These are phyloP conservation scores for Sarocladiaceae sp. DNA, from an alignment of 2,329 filamentous ascomycete species.

Conservation along the genomic window DNA sequence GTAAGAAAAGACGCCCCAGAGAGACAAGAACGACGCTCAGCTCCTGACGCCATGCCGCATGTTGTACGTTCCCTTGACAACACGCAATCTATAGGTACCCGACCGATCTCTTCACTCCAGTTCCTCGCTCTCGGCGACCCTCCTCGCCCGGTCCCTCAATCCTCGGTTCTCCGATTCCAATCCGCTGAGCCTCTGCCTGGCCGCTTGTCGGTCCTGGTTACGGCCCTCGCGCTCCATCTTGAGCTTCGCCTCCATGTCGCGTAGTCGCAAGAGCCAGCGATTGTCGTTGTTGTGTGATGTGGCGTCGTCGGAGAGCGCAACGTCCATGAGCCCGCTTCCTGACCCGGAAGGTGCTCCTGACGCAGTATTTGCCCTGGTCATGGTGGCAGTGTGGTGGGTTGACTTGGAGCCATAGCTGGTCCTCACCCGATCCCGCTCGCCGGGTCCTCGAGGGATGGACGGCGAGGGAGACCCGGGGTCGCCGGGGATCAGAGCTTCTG, in stretches of 20 bases:
- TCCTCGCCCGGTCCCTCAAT: constrained; percentile 55
- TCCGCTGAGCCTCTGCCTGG: constrained; percentile 71
- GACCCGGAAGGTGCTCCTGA: constrained; percentile 10
- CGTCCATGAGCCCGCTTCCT: constrained; percentile 19
- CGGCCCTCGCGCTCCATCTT: constrained; percentile 86
- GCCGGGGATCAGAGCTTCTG: constrained; percentile 31
- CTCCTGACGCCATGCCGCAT: background rate
- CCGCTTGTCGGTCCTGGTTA: constrained; percentile 76
- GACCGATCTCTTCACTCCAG: constrained; percentile 12
- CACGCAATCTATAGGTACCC: too few species aligned
- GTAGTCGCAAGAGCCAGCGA: constrained; percentile 77
- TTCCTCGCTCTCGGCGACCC: constrained; percentile 15
- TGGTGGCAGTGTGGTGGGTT: background rate
- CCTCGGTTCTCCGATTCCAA: constrained; percentile 69
- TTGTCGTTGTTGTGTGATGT: constrained; percentile 45
- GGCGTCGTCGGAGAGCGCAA: constrained; percentile 20
- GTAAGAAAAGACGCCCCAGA: background rate
- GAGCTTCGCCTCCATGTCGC: constrained; percentile 81
- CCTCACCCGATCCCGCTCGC: constrained; percentile 34
- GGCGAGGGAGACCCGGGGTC: constrained; percentile 40
- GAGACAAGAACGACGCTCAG: background rate
- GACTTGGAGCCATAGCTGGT: constrained; percentile 18
- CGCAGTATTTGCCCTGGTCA: background rate
- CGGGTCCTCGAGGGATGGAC: constrained; percentile 43
- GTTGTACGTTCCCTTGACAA: background rate